Evolutionary conservation across 83 land plant species (phyloP).

Genomic region (Diphasiastrum complanatum): DNA sequence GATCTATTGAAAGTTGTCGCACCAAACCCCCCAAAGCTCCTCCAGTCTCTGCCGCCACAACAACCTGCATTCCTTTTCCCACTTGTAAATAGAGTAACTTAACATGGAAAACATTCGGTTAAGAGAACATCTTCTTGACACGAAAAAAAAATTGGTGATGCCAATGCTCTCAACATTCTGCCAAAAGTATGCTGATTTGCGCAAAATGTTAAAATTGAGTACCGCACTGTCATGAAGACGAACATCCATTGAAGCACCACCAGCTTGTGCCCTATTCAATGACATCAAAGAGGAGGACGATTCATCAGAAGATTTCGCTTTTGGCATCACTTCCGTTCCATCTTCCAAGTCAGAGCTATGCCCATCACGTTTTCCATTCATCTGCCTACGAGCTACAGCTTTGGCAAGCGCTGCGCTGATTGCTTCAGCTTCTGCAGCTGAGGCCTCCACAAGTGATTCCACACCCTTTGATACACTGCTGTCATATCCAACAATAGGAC

Average conservation of each 20-base stretch:
- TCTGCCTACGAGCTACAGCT: slow-evolving; percentile 51
- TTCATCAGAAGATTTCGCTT: slow-evolving; percentile 53
- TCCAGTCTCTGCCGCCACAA: slow-evolving; percentile 12
- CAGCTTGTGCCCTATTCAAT: slow-evolving; percentile 37
- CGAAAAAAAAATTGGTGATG: background rate
- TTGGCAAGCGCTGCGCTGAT: slow-evolving; percentile 73
- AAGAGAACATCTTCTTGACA: too few relatives aligned
- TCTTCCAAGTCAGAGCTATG: slow-evolving; percentile 44
- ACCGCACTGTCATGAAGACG: slow-evolving; percentile 84
- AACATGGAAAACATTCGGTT: too few relatives aligned
- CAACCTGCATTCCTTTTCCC: slow-evolving; percentile 17
- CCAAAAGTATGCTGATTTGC: background rate
- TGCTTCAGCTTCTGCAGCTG: slow-evolving; percentile 90
- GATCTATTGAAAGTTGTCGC: slow-evolving; percentile 14
- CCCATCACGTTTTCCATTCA: slow-evolving; percentile 18
- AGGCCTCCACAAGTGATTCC: slow-evolving; percentile 77
- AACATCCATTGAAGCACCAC: slow-evolving; percentile 50
- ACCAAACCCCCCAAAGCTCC: slow-evolving; percentile 10
- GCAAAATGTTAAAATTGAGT: slow-evolving; percentile 15
- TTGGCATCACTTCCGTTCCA: slow-evolving; percentile 74
- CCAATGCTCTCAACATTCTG: background rate
- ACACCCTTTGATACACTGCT: slow-evolving; percentile 56
- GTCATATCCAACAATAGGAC: background rate
- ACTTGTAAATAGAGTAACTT: too few relatives aligned
- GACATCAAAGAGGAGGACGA: slow-evolving; percentile 23